These are phyloP conservation scores for Globisporangium radiosum DNA, from an alignment of 352 stramenopile genomes.

Conservation along the genomic window DNA sequence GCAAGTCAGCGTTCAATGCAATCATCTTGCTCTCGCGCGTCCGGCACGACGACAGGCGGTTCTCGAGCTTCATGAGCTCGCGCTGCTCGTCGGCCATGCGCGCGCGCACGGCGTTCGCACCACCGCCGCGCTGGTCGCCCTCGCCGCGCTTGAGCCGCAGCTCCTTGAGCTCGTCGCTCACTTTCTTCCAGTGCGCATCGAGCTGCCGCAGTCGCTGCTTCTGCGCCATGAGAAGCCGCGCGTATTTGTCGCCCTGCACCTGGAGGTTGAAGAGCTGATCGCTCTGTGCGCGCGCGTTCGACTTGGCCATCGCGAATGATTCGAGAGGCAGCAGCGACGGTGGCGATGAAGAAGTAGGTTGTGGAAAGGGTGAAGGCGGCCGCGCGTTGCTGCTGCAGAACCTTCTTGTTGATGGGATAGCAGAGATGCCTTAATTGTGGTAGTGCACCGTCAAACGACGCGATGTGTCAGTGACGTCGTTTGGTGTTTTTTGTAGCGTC, in stretches of 20 bases:
- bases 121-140: constrained; percentile 63
- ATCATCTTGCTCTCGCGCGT: constrained; percentile 75
- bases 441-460: too few relatives aligned
- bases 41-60: constrained; percentile 60
- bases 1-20: constrained; percentile 48
- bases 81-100: constrained; percentile 69
- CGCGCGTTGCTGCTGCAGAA: too few relatives aligned
- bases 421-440: too few relatives aligned
- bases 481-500: too few relatives aligned
- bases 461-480: too few relatives aligned
- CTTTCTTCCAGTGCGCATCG: constrained; percentile 64
- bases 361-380: too few relatives aligned
- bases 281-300: constrained; percentile 57
- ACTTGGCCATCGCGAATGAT: constrained; percentile 39
- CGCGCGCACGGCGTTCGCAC: constrained; percentile 59
- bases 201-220: constrained; percentile 65
- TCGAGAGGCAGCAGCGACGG: too few relatives aligned
- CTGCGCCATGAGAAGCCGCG: constrained; percentile 55
- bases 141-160: constrained; percentile 57
- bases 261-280: constrained; percentile 83
- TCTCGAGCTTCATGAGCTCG: constrained; percentile 76
- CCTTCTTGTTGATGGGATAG: too few relatives aligned
- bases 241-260: constrained; percentile 75
- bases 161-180: constrained; percentile 61
- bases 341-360: too few relatives aligned